These are phyloP conservation scores for Alliaria petiolata DNA, from an alignment of 345 rosid species.

Conservation along the genomic window DNA sequence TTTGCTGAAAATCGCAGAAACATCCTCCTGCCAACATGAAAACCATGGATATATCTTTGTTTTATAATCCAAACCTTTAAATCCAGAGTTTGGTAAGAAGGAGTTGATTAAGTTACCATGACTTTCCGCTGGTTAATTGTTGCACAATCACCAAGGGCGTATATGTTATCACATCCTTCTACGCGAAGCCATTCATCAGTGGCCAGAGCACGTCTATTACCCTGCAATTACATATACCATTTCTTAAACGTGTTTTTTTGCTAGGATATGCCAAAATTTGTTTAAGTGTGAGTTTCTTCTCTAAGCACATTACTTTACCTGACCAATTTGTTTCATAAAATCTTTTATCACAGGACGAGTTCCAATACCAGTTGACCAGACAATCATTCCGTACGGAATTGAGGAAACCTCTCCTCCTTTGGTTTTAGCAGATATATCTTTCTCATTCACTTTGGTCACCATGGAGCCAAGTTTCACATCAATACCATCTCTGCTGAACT, in stretches of 20 bases:
- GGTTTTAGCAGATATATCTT: slow-evolving; percentile 77
- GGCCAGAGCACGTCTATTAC: slow-evolving; percentile 82
- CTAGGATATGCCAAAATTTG: background rate
- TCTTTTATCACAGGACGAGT: slow-evolving; percentile 79
- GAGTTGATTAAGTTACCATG: slow-evolving; percentile 50
- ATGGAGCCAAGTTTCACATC: slow-evolving; percentile 89
- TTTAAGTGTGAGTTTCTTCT: slow-evolving; percentile 8
- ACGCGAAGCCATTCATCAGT: slow-evolving; percentile 98
- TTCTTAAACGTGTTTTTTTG: background rate
- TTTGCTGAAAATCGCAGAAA: slow-evolving; percentile 65
- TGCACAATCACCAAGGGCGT: slow-evolving; percentile 98
- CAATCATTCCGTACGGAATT: slow-evolving; percentile 91
- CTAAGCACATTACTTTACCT: slow-evolving; percentile 46
- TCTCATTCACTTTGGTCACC: slow-evolving; percentile 75
- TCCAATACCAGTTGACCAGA: slow-evolving; percentile 99
- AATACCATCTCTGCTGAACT: slow-evolving; percentile 86
- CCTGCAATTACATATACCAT: slow-evolving; percentile 35
- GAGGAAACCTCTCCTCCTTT: slow-evolving; percentile 55
- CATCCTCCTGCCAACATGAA: slow-evolving; percentile 59
- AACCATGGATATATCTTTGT: background rate
- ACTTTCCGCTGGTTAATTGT: slow-evolving; percentile 95
- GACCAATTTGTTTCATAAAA: slow-evolving; percentile 91
- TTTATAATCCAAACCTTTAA: background rate
- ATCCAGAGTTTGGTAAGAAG: background rate
- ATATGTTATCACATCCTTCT: slow-evolving; percentile 61